Percentiles rank a stretch among this genome's conserved stretches.
These are phyloP conservation scores for Torrubiellomyces zombiae DNA, from an alignment of 2,329 filamentous ascomycete species.

Conservation along the genomic window DNA sequence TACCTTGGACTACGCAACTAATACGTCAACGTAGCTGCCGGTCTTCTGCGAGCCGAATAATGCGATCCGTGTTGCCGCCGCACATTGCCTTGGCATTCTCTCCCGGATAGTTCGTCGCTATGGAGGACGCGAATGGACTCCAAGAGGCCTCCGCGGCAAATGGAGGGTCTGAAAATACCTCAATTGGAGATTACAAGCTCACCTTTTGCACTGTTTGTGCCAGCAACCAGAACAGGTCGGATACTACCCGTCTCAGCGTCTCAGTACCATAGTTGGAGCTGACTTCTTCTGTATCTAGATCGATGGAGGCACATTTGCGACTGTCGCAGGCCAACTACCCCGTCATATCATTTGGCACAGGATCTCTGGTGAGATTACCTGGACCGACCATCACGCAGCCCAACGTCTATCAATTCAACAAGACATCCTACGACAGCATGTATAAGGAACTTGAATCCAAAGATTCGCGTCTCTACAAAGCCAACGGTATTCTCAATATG, in stretches of 20 bases:
- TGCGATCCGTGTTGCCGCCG: slow-evolving; percentile 6
- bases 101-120: slow-evolving; percentile 8
- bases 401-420: slow-evolving; percentile 97
- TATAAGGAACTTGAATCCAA: slow-evolving; percentile 80
- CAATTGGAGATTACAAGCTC: slow-evolving; percentile 64
- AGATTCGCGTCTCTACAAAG: slow-evolving; percentile 71
- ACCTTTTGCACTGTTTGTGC: slow-evolving; percentile 99
- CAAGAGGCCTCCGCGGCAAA: slow-evolving; percentile 19
- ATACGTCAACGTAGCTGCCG: too few species aligned
- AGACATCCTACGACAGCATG: slow-evolving; percentile 87
- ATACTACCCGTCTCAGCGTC: too few species aligned
- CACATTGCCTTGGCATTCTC: slow-evolving; percentile 2
- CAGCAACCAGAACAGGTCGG: slow-evolving; percentile 88
- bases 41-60: too few species aligned
- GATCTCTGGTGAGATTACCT: slow-evolving; percentile 81
- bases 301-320: slow-evolving; percentile 93
- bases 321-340: slow-evolving; percentile 76
- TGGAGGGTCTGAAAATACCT: slow-evolving; percentile 30
- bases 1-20: too few species aligned
- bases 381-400: slow-evolving; percentile 83
- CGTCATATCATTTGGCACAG: slow-evolving; percentile 96
- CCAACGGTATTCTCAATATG: slow-evolving; percentile 93
- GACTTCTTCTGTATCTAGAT: slow-evolving; percentile 10
- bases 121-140: slow-evolving; percentile 27
- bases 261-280: too few species aligned